phyloP scores from a whole-genome alignment of 805 yeast species.

The Candida bentonensis region DNA sequence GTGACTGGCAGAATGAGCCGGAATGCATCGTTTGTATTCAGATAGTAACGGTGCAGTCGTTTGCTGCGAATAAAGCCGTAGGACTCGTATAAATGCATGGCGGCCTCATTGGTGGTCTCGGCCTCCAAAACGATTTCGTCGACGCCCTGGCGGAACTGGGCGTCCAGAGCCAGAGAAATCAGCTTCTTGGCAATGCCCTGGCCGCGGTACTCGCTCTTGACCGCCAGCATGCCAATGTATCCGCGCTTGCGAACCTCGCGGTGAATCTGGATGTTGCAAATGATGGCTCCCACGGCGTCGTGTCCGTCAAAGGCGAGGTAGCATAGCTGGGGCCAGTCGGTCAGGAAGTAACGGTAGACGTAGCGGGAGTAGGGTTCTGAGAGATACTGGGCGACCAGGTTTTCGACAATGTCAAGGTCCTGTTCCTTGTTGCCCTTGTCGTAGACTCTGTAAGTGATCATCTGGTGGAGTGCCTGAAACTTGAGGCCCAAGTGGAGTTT shows the following conservation, averaged over 20 bases:
- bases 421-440: slow-evolving; percentile 13
- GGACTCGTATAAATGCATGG: slow-evolving; percentile 54
- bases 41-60: slow-evolving; percentile 71
- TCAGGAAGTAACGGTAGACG: slow-evolving; percentile 80
- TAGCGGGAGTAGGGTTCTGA: slow-evolving; percentile 92
- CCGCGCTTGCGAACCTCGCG: slow-evolving; percentile 65
- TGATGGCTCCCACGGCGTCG: slow-evolving; percentile 57
- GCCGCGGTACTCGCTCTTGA: slow-evolving; percentile 56
- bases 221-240: slow-evolving; percentile 93
- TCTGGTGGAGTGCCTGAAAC: not conserved
- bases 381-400: slow-evolving; percentile 54
- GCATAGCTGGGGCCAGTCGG: slow-evolving; percentile 83
- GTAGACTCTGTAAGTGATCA: slow-evolving; percentile 9
- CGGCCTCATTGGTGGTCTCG: slow-evolving; percentile 66
- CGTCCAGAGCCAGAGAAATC: slow-evolving; percentile 45
- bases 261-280: slow-evolving; percentile 70
- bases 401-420: slow-evolving; percentile 21
- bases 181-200: slow-evolving; percentile 68
- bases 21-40: slow-evolving; percentile 88
- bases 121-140: slow-evolving; percentile 93
- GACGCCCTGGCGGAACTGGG: slow-evolving; percentile 49
- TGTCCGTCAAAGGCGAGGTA: slow-evolving; percentile 31
- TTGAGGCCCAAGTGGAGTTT: no score
- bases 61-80: slow-evolving; percentile 65
- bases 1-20: slow-evolving; percentile 73